Base-by-base conservation (phyloP, 805 yeast species). In the Millerozyma miso region DNA sequence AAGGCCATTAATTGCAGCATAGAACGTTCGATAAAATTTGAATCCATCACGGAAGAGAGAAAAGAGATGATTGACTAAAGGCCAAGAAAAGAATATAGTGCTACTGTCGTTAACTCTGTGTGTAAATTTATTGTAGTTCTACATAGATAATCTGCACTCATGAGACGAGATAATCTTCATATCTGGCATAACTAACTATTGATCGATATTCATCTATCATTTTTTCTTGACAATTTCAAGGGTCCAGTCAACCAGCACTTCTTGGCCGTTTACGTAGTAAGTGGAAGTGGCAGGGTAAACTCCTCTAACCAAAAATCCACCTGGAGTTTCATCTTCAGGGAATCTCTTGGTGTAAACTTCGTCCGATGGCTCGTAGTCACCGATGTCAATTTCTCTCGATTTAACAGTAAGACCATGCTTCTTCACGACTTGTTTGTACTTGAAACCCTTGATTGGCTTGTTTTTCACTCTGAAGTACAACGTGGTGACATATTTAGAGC, bases 231-330 rank as follows among this genome's bases (percentile, higher is more conserved):
- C 55, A 17, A 69, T 59, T 42, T 62, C 67, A 51, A 66, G 62
- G 16, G 56, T 47, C 74, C 74, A 69, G 19, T 59, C 61, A 26
- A 45, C 53, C 39, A 51, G 49, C 46, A 65, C 59, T 31, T 45
- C 57, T 43, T 60, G 65, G 17, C 51, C 71, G 16, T 54, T 62
- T n/a, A 63, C 58, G 40, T 42, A 54, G 54, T 69, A 69, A 7
- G 65, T 62, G 19, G 67, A 61, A 4, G 50, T 52, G 41, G 66
- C 62, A 10, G 57, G 52, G 50, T 53, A 62, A 29, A 45, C 44
- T 5, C 70, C 73, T 53, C 73, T 65, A 37, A 63, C 48, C 32
- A 67, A 53, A 51, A 59, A 67, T 16, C 74, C 73, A 43, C 61
- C 59, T 5, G 74, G 74, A 32, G 73, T 61, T 4, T 52, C 51